Base-by-base conservation (phyloP, 495 filamentous ascomycete genomes). In the Tuber microsphaerosporum region DNA sequence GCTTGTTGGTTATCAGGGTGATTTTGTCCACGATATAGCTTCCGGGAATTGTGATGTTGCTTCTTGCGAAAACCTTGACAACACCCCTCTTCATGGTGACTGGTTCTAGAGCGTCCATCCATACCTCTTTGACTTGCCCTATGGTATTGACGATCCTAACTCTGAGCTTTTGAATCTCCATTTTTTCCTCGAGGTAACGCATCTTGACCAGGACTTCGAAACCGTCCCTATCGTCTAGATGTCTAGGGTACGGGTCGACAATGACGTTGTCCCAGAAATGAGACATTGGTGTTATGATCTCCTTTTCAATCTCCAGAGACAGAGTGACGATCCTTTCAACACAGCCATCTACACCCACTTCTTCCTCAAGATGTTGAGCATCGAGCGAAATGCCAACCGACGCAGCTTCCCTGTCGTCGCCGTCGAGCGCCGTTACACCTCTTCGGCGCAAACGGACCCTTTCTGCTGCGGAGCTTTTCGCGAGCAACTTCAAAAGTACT, bases 1-100 rank as follows among this genome's bases (percentile, higher is more conserved):
- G 85, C 72, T 94, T 97, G 46, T 86, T 87, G 46, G 88, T 85
- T 51, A 87, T 84, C 69, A 98, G 81, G 46, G 90, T 86, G 56
- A 98, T 85, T 72, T 90, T 89, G 75, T 94, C 92, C 56, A 94
- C 88, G 72, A 90, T 86, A 78, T 93, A 97, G 73, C 87, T 88
- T 12, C 93, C 95, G 72, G 90, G 89, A 17, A 92, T 88, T 44
- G 90, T 90, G 61, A 85, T 85, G 88, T 91, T 81, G 14, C 79
- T 83, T 69, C 71, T 74, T 74, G 75, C 81, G 10, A 81, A 48
- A 46, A 43, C 81, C 71, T 83, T 84, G 69, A 87, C 87, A 43
- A 84, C 82, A 6, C 92, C 92, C 20, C 85, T 87, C 68, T 84
- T 86, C 68, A 93, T 83, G 0, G 80, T 81, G 2, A 86, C 75